Base-by-base conservation (phyloP, 768 basidiomycete genomes). In the Lactifluus volemus region DNA sequence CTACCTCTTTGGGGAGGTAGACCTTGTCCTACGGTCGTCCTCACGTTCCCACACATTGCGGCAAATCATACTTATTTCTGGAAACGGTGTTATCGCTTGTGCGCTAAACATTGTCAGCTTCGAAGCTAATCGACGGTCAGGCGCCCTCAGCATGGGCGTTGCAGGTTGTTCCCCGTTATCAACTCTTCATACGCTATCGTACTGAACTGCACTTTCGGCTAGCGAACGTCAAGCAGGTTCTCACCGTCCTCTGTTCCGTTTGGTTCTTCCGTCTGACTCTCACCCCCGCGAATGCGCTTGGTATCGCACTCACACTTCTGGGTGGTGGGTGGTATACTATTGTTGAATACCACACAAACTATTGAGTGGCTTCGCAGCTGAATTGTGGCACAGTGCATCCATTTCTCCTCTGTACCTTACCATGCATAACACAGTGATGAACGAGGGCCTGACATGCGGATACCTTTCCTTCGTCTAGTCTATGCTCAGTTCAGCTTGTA, bases 81-180 rank as follows among this genome's bases (percentile, higher is more conserved):
- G 88, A 39, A 99, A 98, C 67, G 96, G 94, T 0, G 70, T 78
- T 14, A 84, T 98, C 68, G 97, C 97, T 4, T 98, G 97, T 69
- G 88, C 84, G 14, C 77, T 99, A 54, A 99, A 98, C 67, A 84
- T 98, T 2, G 90, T 97, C 59, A 91, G 88, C 70, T 97, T 99
- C 69, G 90, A 89, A 44, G 91, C 97, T n/a, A 99, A 98, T 75
- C 86, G 87, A 73, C 85, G 88, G 70, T 86, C 92, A 0, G 93
- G 94, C 2, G 86, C 93, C 12, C 70, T 96, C 64, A 88, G 86
- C 50, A 96, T 95, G 89, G 91, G 88, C 10, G 92, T 96, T 50
- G 90, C 92, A 61, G 88, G 87, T 89, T 61, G 58, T 83, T 77
- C 11, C n/a, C 14, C 10, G 38, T 47, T 34, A 25, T 11, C 48